Base-by-base conservation (phyloP, 1,284 basidiomycete genomes). In the Fomitopsis pinicola region DNA sequence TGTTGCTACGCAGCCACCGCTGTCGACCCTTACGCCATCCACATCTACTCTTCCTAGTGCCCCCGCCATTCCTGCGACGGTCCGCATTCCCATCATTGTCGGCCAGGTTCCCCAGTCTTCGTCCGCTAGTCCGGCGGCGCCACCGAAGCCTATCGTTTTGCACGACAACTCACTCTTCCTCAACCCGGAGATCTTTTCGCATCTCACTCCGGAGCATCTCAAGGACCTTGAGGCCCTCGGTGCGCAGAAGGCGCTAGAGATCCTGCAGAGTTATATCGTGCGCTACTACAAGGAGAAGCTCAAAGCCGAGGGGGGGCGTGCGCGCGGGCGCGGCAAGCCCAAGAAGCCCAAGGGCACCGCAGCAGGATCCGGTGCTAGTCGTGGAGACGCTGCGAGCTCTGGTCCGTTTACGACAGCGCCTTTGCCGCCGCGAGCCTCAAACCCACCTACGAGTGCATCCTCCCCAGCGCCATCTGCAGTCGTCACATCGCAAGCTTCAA, bases 141-240 rank as follows among this genome's bases (percentile, higher is more conserved):
- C 70, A 74, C 84, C 78, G 76, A 86, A 82, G 67, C 92, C 78
- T 28, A 94, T 97, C 77, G 86, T 94, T 33, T 78, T 96, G 30
- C 92, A 96, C 67, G 89, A 94, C 67, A 89, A 92, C 62, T 89
- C 85, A 56, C 84, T 97, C 33, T 86, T 94, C 65, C 83, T 97
- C 42, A 92, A 92, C 68, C 94, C 94, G 2, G 81, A 83, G 30
- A 90, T 97, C 45, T 97, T 97, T 72, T 84, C 88, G 6, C 88
- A 88, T 63, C 82, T 97, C 10, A 86, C 88, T 1, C 77, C 82
- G 38, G 87, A 88, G 61, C 89, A 91, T 72, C 75, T 97, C 55
- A 82, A 81, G 59, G 87, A 91, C 59, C 79, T 96, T 48, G 91
- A 94, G 73, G 82, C 83, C 45, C 82, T 94, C 69, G 93, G 94